Conservation (phyloP, 305 asterid species). For the Plantago coronopus region DNA sequence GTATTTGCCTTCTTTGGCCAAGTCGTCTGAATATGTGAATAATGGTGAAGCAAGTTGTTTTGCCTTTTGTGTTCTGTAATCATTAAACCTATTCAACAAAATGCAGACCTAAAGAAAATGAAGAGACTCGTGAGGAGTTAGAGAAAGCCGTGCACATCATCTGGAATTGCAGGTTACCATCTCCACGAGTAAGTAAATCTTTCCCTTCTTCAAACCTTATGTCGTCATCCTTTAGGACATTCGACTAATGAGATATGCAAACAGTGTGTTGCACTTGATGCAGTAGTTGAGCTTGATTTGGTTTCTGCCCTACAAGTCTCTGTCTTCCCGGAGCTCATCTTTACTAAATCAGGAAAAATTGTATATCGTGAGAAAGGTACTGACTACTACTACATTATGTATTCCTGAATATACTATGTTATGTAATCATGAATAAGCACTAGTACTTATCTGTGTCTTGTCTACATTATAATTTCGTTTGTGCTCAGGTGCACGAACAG, state of each 20-base stretch:
- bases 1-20: background rate
- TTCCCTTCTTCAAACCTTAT: slow-evolving; percentile 9
- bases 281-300: slow-evolving; percentile 66
- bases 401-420: no score
- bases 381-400: background rate
- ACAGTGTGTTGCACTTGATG: slow-evolving; percentile 88
- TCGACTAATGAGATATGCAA: slow-evolving; percentile 26
- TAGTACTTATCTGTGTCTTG: background rate
- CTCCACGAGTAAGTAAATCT: slow-evolving; percentile 69
- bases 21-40: background rate
- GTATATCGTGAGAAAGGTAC: slow-evolving; percentile 83
- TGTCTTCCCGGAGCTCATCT: slow-evolving; percentile 76
- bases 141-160: slow-evolving; percentile 83
- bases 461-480: slow-evolving; percentile 2
- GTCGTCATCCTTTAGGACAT: slow-evolving; percentile 17
- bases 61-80: background rate
- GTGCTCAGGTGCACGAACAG: slow-evolving; percentile 55
- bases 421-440: background rate
- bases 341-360: slow-evolving; percentile 80
- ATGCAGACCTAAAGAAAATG: slow-evolving; percentile 81
- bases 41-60: slow-evolving; percentile 1
- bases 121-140: slow-evolving; percentile 54
- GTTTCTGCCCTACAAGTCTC: slow-evolving; percentile 74
- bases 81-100: background rate
- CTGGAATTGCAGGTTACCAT: slow-evolving; percentile 90